Evolutionary conservation across 306 rosid genomes (phyloP), one percentile per base, ranked within the genome.

Genomic region (Hippophae gyantsensis): DNA sequence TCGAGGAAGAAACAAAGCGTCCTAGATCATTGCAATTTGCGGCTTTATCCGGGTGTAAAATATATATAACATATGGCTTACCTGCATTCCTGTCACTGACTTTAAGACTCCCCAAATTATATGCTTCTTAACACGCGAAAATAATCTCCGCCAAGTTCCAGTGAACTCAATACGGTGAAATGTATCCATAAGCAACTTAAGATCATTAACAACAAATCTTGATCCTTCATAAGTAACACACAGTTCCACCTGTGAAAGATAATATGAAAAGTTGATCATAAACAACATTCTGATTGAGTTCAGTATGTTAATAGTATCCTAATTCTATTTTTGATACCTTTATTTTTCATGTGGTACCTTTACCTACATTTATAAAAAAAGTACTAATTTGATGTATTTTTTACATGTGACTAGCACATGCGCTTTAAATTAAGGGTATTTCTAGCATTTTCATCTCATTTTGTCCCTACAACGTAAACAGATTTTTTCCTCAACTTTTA

Each of bases 31-130:
- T 18, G 23, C 23, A 18, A 18, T 18, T 18, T 18, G 23, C 23
- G 1, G 23, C 1, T 18, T 18, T 18, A 18, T 18, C n/a, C 13
- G 10, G 52, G 52, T 9, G 5, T 13, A 2, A 6, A 48, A 48
- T 48, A 48, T 13, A n/a, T 2, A 27, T 13, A n/a, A 56, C 45
- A 56, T 32, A 23, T 32, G 6, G 63, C 65, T 66, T 68, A 86
- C 99, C 97, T 93, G 99, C 99, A 88, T 88, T 79, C 99, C 99
- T 5, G 99, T 93, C 54, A 93, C 99, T 43, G 99, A 93, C 81
- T 93, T 93, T 49, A 93, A 71, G 81, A 93, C 99, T 70, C 99
- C 97, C 99, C 99, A 93, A 57, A 93, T 93, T 68, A 93, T 84
- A 76, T 93, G 99, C 73, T 93, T 93, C 82, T 88, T 93, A 58